A percentile compares a stretch with the other conserved stretches of the same genome.
phyloP scores from a whole-genome alignment of 1,284 basidiomycete species.

The Irpex rosettiformis region DNA sequence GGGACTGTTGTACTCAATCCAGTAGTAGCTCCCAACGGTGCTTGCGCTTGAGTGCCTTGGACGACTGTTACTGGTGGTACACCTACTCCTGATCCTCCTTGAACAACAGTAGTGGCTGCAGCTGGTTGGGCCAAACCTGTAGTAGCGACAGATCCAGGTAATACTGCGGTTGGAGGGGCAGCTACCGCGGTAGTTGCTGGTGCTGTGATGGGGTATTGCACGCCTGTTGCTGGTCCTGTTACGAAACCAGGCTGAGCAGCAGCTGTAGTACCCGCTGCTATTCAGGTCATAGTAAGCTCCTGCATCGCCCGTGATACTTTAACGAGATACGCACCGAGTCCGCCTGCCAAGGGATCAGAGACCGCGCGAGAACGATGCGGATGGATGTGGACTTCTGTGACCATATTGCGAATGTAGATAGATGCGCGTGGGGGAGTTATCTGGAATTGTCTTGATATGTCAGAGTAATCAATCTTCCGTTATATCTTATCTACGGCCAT shows the following conservation, averaged over 20 bases:
- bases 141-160: background rate
- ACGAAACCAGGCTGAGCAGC: background rate
- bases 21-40: background rate
- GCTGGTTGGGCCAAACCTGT: background rate
- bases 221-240: background rate
- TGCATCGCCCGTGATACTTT: background rate
- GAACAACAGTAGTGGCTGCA: background rate
- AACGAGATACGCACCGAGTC: background rate
- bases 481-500: background rate
- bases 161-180: background rate
- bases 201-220: background rate
- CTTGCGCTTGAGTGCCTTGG: background rate
- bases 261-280: background rate
- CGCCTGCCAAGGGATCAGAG: background rate
- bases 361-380: background rate
- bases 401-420: background rate
- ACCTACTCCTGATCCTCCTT: background rate
- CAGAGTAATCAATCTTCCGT: background rate
- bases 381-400: conserved; percentile 1
- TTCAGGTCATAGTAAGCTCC: background rate
- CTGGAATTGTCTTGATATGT: background rate
- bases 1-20: background rate
- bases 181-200: background rate
- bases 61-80: background rate
- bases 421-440: background rate